Evolutionary conservation across 306 rosid genomes (phyloP), one percentile per base, ranked within the genome.

Genomic region (Hippophae rhamnoides): DNA sequence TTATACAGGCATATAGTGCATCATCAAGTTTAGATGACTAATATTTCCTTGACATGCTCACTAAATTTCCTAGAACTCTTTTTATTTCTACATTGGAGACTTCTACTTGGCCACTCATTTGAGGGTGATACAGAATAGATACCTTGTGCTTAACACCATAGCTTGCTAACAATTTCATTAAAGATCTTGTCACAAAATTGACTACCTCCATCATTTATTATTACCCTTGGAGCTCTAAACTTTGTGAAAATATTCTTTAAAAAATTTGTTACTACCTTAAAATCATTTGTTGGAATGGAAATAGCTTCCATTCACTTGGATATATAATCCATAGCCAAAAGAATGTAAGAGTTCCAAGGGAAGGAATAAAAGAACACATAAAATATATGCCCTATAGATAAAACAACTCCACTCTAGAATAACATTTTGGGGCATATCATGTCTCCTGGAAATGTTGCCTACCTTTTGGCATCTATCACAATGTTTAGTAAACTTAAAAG

Each of bases 271-370:
- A 57, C 61, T 47, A 41, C 61, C 3, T 41, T 57, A 9, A 45
- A 6, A 41, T 57, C 61, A 0, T n/a, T 57, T 25, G 25, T 40
- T 8, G 25, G 48, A 57, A 41, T 57, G 10, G 5, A 6, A 7
- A 18, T 18, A 18, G 23, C 23, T 18, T 18, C 23, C 23, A 18
- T 18, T 18, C 23, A 18, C 23, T 18, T 57, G 6, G 47, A 40
- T 47, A 57, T 47, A 43, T 57, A 57, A 43, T 57, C 47, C 47
- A 57, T 3, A 2, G 25, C 61, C 41, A 57, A 18, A 10, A 57
- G 26, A 9, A 57, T 57, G 61, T 57, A 57, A 6, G 40, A 11
- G 14, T 38, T 57, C 18, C 12, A 38, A 18, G 23, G 23, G 23
- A 18, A 18, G 23, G 23, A 1, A 18, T 18, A 18, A 18, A 18